phyloP scores from a whole-genome alignment of 495 filamentous ascomycete genomes.

The Daldinia vernicosa region DNA sequence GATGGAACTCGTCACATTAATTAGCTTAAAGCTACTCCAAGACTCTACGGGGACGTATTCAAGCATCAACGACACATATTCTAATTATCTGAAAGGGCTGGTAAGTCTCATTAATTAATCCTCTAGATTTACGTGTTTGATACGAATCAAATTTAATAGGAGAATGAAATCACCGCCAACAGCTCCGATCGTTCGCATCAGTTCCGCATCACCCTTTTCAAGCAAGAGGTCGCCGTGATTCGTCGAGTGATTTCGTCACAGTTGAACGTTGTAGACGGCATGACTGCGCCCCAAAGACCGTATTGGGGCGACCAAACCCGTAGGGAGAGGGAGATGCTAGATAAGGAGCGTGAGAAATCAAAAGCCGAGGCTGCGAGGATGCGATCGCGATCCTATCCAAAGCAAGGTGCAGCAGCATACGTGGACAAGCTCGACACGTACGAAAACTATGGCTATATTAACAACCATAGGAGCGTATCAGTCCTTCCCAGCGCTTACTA shows the following conservation, averaged over 20 bases:
- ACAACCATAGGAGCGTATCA: constrained; percentile 25
- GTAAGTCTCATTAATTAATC: constrained; percentile 26
- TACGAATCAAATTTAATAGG: constrained; percentile 27
- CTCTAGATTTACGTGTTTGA: neutral
- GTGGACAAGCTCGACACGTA: constrained; percentile 34
- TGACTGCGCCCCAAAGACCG: constrained; percentile 13
- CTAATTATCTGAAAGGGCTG: constrained; percentile 47
- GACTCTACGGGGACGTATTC: constrained; percentile 42
- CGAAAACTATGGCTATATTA: constrained; percentile 13
- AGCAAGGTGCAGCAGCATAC: constrained; percentile 25
- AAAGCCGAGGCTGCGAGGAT: constrained; percentile 24
- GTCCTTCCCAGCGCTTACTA: neutral
- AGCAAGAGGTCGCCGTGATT: constrained; percentile 52
- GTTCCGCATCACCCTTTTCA: constrained; percentile 47
- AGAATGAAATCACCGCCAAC: constrained; percentile 48
- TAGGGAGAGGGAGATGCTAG: constrained; percentile 39
- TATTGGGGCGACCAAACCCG: constrained; percentile 18
- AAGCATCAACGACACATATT: constrained; percentile 49
- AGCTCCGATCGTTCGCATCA: constrained; percentile 49
- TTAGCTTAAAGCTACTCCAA: constrained; percentile 46
- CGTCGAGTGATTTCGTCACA: constrained; percentile 42
- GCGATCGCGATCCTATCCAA: constrained; percentile 33
- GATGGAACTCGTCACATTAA: constrained; percentile 48
- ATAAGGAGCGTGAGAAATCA: constrained; percentile 22
- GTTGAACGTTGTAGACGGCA: constrained; percentile 18